phyloP scores from a whole-genome alignment of 495 filamentous ascomycete species.

The Articulospora tetracladia region DNA sequence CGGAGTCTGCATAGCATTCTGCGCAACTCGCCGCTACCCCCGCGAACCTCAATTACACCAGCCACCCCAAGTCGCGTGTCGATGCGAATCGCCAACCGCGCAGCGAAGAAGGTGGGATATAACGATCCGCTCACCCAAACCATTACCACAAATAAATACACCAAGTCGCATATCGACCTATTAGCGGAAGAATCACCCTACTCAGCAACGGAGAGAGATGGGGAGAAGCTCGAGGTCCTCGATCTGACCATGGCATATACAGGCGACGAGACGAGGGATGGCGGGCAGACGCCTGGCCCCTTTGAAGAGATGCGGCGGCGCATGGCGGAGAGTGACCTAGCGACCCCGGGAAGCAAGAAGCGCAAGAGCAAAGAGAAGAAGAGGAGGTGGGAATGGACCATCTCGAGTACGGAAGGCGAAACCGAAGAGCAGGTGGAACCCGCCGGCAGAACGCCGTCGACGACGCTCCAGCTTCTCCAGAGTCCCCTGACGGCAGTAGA shows the following conservation, averaged over 20 bases:
- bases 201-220: slow-evolving; percentile 17
- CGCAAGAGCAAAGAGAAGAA: slow-evolving; percentile 37
- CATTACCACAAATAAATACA: slow-evolving; percentile 51
- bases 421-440: neutral
- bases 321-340: slow-evolving; percentile 40
- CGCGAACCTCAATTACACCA: slow-evolving; percentile 37
- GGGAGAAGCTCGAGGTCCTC: slow-evolving; percentile 28
- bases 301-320: slow-evolving; percentile 54
- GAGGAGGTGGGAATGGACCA: slow-evolving; percentile 27
- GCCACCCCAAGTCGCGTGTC: slow-evolving; percentile 43
- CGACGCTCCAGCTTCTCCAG: slow-evolving; percentile 14
- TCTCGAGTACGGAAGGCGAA: slow-evolving; percentile 15
- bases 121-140: slow-evolving; percentile 49
- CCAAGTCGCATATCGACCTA: slow-evolving; percentile 52
- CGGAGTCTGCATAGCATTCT: slow-evolving; percentile 68
- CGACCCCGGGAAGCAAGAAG: slow-evolving; percentile 32
- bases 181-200: slow-evolving; percentile 45
- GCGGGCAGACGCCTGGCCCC: slow-evolving; percentile 51
- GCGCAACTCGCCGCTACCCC: slow-evolving; percentile 68
- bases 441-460: slow-evolving; percentile 12
- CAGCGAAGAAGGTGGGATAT: slow-evolving; percentile 44
- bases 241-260: slow-evolving; percentile 47
- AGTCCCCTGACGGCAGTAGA: slow-evolving; percentile 20
- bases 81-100: slow-evolving; percentile 41
- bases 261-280: slow-evolving; percentile 44